Base-by-base conservation (phyloP, 140 eudicot species). In the Flaveria floridana region DNA sequence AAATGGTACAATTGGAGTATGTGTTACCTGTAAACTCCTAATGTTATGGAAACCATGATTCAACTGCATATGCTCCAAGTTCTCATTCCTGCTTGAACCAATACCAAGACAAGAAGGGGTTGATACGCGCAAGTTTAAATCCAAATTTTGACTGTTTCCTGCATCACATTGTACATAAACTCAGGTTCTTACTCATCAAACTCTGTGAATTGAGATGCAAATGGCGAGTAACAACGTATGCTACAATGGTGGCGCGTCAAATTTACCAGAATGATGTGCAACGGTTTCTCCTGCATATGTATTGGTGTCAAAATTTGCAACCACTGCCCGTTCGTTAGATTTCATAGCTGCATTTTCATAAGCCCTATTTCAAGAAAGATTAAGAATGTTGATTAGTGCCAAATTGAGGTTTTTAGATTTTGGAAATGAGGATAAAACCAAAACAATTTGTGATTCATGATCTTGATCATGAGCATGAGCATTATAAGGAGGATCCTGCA, bases 41-140 rank as follows among this genome's bases (percentile, higher is more conserved):
- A 75, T 75, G 73, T 79, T 82, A 65, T 78, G 86, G 15, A 81
- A 55, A 18, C 56, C 77, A 78, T 74, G 70, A 66, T 68, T 68
- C 30, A 19, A 76, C 57, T 76, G 85, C 41, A 5, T 34, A 34
- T 34, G 41, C 41, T 34, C 41, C 46, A 73, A 50, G 69, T 52
- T 73, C n/a, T 58, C 80, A 59, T 68, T 76, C 68, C 72, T 76
- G 52, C 71, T 89, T 11, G 79, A 70, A 74, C 77, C 72, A 50
- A 64, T 46, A 57, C 72, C 81, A 51, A 28, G 18, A 37, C 41
- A 63, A 15, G 82, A 77, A 57, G 91, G 71, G 55, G 71, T 71
- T 37, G 96, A 90, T 44, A 87, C 82, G 56, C 94, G 89, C 85
- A 90, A 84, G 80, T 85, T 87, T 56, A 90, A 58, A 74, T 90